Evolutionary conservation across 2,329 filamentous ascomycete genomes (phyloP).

Genomic region (Cladosporium sp.): DNA sequence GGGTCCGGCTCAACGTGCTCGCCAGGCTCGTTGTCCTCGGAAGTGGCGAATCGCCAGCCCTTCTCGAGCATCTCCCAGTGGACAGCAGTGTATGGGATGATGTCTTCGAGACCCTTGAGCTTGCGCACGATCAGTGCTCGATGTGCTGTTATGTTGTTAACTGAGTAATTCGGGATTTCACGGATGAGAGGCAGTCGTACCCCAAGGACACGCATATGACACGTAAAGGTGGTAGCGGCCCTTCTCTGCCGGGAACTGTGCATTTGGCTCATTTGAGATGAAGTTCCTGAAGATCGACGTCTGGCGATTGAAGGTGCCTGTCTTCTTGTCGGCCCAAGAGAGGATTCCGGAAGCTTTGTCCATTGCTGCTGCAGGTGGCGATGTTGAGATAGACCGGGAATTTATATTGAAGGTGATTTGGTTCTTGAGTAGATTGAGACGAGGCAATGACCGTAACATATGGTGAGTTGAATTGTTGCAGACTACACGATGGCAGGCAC

Average conservation of each 20-base stretch:
- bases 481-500: neutral
- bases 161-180: neutral
- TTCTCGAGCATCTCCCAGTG: slow-evolving; percentile 83
- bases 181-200: slow-evolving; percentile 36
- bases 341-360: slow-evolving; percentile 12
- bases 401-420: neutral
- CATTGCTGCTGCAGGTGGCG: slow-evolving; percentile 5
- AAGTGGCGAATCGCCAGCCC: slow-evolving; percentile 80
- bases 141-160: slow-evolving; percentile 58
- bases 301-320: slow-evolving; percentile 89
- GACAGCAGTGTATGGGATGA: slow-evolving; percentile 77
- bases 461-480: neutral
- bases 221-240: slow-evolving; percentile 93
- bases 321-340: slow-evolving; percentile 58
- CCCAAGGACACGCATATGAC: slow-evolving; percentile 92
- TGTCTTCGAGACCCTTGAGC: slow-evolving; percentile 87
- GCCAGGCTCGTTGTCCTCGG: slow-evolving; percentile 60
- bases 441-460: slow-evolving; percentile 12
- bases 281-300: slow-evolving; percentile 77
- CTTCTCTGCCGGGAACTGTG: slow-evolving; percentile 80
- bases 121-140: slow-evolving; percentile 83
- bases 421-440: neutral
- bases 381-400: neutral
- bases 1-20: slow-evolving; percentile 62
- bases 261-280: slow-evolving; percentile 70